These are phyloP conservation scores for Bocquillonia castaneifolia DNA, from an alignment of 441 rosid species.

Conservation along the genomic window DNA sequence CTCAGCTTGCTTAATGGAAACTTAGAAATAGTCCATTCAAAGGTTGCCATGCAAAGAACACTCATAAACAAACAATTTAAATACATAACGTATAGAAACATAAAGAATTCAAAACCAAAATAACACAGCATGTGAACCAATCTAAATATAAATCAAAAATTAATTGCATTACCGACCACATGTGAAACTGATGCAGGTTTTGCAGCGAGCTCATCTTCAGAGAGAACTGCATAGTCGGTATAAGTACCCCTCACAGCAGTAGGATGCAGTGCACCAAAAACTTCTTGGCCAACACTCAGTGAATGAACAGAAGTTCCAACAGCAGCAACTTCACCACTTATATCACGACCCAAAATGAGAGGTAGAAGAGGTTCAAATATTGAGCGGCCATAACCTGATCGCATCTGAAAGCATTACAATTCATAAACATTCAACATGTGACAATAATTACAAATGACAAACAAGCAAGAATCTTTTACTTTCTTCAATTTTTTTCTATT, in stretches of 20 bases:
- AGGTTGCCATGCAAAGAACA: background rate
- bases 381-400: slow-evolving; percentile 96
- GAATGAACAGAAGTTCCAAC: slow-evolving; percentile 63
- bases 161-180: slow-evolving; percentile 40
- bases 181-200: slow-evolving; percentile 76
- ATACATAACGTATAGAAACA: no score
- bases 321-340: slow-evolving; percentile 89
- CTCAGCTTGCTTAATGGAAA: background rate
- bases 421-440: slow-evolving; percentile 10
- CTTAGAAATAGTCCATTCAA: background rate
- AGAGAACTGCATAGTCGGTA: slow-evolving; percentile 71
- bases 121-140: background rate
- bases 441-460: slow-evolving; percentile 4
- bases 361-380: slow-evolving; percentile 80
- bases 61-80: background rate
- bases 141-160: background rate
- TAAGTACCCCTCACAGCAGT: slow-evolving; percentile 95
- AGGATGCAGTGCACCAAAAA: slow-evolving; percentile 95
- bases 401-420: slow-evolving; percentile 50
- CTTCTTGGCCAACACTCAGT: slow-evolving; percentile 68
- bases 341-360: slow-evolving; percentile 83
- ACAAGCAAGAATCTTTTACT: background rate
- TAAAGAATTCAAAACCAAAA: background rate
- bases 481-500: background rate
- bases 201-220: slow-evolving; percentile 66